Evolutionary conservation across 768 basidiomycete species (phyloP).

Genomic region (Lyophyllum decastes): DNA sequence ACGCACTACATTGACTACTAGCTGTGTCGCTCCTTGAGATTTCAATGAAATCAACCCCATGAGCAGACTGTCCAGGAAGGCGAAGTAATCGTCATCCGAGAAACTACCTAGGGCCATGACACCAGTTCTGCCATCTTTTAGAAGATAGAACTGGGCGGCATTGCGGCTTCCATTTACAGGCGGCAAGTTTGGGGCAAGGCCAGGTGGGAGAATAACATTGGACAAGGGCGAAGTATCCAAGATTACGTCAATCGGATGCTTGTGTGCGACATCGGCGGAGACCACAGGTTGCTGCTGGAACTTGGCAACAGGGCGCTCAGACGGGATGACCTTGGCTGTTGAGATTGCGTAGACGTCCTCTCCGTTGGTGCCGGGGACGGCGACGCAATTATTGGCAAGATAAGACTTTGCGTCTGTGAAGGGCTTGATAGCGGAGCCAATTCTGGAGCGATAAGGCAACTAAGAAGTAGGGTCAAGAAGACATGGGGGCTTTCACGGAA

Average conservation of each 20-base stretch:
- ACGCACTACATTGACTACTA: constrained; percentile 62
- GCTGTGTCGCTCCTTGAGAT: constrained; percentile 44
- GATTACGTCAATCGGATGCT: constrained; percentile 48
- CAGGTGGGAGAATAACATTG: constrained; percentile 44
- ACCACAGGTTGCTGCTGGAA: constrained; percentile 43
- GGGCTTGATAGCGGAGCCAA: constrained; percentile 41
- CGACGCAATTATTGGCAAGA: constrained; percentile 53
- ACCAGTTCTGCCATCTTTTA: constrained; percentile 52
- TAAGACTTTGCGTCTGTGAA: constrained; percentile 54
- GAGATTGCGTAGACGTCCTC: constrained; percentile 34
- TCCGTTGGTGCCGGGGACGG: constrained; percentile 50
- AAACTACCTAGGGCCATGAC: constrained; percentile 62
- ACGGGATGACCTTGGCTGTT: constrained; percentile 3
- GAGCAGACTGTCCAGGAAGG: constrained; percentile 44
- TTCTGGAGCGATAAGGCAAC: constrained; percentile 61
- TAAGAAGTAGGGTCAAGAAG: constrained; percentile 20
- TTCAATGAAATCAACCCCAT: constrained; percentile 49
- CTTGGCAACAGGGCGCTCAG: constrained; percentile 29
- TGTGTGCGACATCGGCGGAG: constrained; percentile 27
- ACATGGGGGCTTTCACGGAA: neutral
- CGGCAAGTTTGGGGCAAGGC: constrained; percentile 35
- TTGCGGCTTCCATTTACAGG: constrained; percentile 46
- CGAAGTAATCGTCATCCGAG: constrained; percentile 42
- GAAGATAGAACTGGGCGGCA: constrained; percentile 56
- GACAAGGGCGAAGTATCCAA: constrained; percentile 46